phyloP scores from a whole-genome alignment of 169 alveolate genomes.

The Theileria annulata region DNA sequence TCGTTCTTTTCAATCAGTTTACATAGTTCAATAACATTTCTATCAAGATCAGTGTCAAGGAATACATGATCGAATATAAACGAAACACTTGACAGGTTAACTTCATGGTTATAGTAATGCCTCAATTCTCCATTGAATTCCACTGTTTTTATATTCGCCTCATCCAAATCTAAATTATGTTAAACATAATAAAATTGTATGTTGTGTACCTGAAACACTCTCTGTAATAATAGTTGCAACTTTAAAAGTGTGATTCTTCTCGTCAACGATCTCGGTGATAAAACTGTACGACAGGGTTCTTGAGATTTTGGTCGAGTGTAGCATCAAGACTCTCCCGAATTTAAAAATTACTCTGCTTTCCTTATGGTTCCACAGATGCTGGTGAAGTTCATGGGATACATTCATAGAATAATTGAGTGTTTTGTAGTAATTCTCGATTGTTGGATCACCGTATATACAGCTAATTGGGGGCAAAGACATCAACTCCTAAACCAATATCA shows the following conservation, averaged over 20 bases:
- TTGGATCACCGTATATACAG: slow-evolving; percentile 63
- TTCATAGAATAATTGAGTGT: slow-evolving; percentile 23
- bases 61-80: slow-evolving; percentile 65
- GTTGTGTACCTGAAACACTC: slow-evolving; percentile 19
- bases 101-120: background rate
- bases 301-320: slow-evolving; percentile 42
- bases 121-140: slow-evolving; percentile 8
- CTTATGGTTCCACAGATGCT: slow-evolving; percentile 59
- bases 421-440: slow-evolving; percentile 55
- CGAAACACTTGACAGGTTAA: slow-evolving; percentile 56
- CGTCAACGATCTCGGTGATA: slow-evolving; percentile 29
- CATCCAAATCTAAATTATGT: background rate
- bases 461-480: slow-evolving; percentile 35
- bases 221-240: slow-evolving; percentile 36
- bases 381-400: slow-evolving; percentile 37
- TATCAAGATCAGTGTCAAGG: slow-evolving; percentile 1
- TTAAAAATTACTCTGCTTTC: slow-evolving; percentile 43
- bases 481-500: slow-evolving; percentile 31
- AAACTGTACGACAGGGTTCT: slow-evolving; percentile 41
- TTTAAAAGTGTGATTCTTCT: slow-evolving; percentile 24
- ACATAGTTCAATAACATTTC: slow-evolving; percentile 61
- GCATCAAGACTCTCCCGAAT: slow-evolving; percentile 59
- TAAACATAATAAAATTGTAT: background rate
- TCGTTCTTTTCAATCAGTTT: slow-evolving; percentile 59
- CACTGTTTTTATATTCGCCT: background rate